phyloP scores from a whole-genome alignment of 306 rosid genomes.

The Betula pendula region DNA sequence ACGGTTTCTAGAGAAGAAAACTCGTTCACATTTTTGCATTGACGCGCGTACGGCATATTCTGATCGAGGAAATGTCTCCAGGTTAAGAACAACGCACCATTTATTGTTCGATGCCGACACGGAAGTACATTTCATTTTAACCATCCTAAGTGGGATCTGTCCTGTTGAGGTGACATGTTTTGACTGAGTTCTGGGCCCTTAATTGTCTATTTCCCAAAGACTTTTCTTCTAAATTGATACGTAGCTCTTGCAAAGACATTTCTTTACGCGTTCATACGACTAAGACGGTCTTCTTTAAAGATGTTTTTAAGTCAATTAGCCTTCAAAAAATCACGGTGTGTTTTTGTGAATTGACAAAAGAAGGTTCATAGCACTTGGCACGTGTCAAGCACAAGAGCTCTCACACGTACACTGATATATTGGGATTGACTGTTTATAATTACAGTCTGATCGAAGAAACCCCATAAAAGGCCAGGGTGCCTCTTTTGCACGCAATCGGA shows the following conservation, averaged over 20 bases:
- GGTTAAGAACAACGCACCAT: neutral
- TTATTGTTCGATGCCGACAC: neutral
- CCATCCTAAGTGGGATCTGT: neutral
- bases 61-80: neutral
- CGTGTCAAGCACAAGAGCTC: too few species aligned
- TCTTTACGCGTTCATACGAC: neutral
- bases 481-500: too few species aligned
- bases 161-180: neutral
- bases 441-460: too few species aligned
- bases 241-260: neutral
- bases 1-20: constrained; percentile 3
- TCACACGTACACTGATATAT: too few species aligned
- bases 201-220: too few species aligned
- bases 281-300: neutral
- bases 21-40: too few species aligned
- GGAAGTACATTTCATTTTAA: neutral
- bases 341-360: neutral
- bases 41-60: too few species aligned
- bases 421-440: too few species aligned
- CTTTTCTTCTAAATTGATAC: neutral
- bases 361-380: too few species aligned
- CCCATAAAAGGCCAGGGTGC: too few species aligned
- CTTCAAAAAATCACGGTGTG: neutral
- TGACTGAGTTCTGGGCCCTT: neutral
- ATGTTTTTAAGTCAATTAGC: neutral